These are phyloP conservation scores for Periglandula ipomoeae DNA, from an alignment of 2,329 filamentous ascomycete species.

Conservation along the genomic window DNA sequence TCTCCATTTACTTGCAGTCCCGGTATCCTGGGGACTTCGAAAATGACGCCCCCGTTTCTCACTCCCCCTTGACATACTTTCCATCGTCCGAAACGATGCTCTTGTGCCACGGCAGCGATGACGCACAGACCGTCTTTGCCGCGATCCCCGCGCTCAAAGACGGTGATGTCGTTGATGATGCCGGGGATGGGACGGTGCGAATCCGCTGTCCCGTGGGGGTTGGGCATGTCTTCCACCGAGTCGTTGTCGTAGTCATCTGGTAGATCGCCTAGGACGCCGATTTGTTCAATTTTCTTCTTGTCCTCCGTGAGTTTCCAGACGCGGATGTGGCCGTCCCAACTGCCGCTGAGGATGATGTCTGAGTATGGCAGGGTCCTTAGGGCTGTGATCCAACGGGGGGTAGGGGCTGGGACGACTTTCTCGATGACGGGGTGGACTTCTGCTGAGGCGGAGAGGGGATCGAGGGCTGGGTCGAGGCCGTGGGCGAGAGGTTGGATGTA, in stretches of 20 bases:
- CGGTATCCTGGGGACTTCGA: constrained; percentile 58
- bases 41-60: constrained; percentile 78
- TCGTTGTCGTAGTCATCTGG: constrained; percentile 20
- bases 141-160: constrained; percentile 75
- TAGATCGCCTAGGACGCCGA: constrained; percentile 54
- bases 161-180: constrained; percentile 77
- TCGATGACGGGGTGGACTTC: constrained; percentile 50
- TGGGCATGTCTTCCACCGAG: constrained; percentile 13
- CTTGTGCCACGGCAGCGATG: constrained; percentile 76
- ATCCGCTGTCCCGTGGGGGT: constrained; percentile 2
- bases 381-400: constrained; percentile 85
- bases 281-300: constrained; percentile 64
- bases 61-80: constrained; percentile 49
- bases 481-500: constrained; percentile 74
- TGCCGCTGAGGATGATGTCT: constrained; percentile 81
- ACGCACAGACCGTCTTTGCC: constrained; percentile 72
- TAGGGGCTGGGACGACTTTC: constrained; percentile 50
- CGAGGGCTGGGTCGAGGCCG: constrained; percentile 66
- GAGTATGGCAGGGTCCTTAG: constrained; percentile 80
- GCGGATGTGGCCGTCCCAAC: constrained; percentile 80
- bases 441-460: constrained; percentile 62
- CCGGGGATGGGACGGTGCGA: constrained; percentile 46
- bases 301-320: constrained; percentile 81
- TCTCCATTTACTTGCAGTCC: constrained; percentile 25
- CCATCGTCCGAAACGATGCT: constrained; percentile 81